Percentiles rank a stretch among this genome's conserved stretches.
These are phyloP conservation scores for Kuraishia capsulata DNA, from an alignment of 805 yeast species.

Conservation along the genomic window DNA sequence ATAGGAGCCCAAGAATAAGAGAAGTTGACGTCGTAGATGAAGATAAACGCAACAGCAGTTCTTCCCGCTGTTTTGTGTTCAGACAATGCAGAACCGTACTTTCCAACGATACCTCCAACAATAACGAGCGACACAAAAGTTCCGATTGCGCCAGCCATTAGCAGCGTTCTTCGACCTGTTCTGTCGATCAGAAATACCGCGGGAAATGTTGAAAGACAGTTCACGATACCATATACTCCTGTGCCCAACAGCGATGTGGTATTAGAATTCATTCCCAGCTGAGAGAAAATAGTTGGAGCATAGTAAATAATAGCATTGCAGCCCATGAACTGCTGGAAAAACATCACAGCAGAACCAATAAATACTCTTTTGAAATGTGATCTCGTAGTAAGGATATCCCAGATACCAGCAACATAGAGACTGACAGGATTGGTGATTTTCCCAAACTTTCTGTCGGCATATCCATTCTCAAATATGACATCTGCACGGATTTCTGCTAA, in stretches of 20 bases:
- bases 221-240: constrained; percentile 16
- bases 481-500: constrained; percentile 52
- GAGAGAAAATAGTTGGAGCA: constrained; percentile 33
- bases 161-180: constrained; percentile 14
- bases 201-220: constrained; percentile 12
- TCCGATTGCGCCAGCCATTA: constrained; percentile 9
- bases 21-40: constrained; percentile 19
- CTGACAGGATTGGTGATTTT: constrained; percentile 22
- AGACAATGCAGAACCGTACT: constrained; percentile 12
- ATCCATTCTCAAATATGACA: constrained; percentile 23
- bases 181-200: constrained; percentile 12
- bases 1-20: constrained; percentile 16
- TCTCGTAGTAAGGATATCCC: constrained; percentile 31
- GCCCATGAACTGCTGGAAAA: constrained; percentile 25
- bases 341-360: constrained; percentile 14
- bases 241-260: constrained; percentile 12
- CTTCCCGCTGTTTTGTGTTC: constrained; percentile 14
- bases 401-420: constrained; percentile 28
- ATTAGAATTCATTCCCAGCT: constrained; percentile 31
- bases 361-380: constrained; percentile 20
- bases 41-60: constrained; percentile 18
- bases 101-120: constrained; percentile 12
- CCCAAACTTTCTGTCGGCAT: constrained; percentile 4
- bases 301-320: constrained; percentile 39
- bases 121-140: constrained; percentile 10